A percentile compares a stretch with the other conserved stretches of the same genome.
phyloP scores from a whole-genome alignment of 2,329 filamentous ascomycete species.

The Pseudogymnoascus sp. region DNA sequence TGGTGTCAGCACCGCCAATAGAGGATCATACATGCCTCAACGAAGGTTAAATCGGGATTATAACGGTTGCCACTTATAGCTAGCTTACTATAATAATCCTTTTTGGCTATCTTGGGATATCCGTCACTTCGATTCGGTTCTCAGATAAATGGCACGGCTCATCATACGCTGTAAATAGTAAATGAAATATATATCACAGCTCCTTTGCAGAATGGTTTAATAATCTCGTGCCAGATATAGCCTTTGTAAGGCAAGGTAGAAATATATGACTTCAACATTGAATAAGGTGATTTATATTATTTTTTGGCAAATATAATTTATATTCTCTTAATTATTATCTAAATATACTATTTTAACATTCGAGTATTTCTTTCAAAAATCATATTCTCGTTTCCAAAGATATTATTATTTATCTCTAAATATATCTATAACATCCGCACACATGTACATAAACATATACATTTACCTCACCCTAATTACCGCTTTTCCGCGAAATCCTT shows the following conservation, averaged over 20 bases:
- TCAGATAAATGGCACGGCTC: neutral
- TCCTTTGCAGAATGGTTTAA: neutral
- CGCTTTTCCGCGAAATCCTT: constrained; percentile 55
- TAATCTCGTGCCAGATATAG: neutral
- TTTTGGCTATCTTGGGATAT: neutral
- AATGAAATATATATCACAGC: neutral
- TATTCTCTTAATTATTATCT: neutral
- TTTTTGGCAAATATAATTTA: neutral
- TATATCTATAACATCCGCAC: neutral
- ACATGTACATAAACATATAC: neutral
- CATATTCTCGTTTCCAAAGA: neutral
- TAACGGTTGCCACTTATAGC: neutral
- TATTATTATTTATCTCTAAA: neutral
- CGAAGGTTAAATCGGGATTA: neutral
- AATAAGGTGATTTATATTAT: neutral
- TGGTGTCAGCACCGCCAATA: neutral
- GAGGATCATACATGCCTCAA: neutral
- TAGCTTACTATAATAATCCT: constrained; percentile 1
- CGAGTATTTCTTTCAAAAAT: neutral
- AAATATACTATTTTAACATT: too few species aligned
- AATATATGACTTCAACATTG: neutral
- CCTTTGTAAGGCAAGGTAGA: neutral
- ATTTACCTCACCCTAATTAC: neutral
- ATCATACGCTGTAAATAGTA: neutral
- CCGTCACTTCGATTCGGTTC: neutral